A percentile compares a stretch with the other conserved stretches of the same genome.
These are phyloP conservation scores for Cyberlindnera samutprakarnensis DNA, from an alignment of 805 yeast species.

Conservation along the genomic window DNA sequence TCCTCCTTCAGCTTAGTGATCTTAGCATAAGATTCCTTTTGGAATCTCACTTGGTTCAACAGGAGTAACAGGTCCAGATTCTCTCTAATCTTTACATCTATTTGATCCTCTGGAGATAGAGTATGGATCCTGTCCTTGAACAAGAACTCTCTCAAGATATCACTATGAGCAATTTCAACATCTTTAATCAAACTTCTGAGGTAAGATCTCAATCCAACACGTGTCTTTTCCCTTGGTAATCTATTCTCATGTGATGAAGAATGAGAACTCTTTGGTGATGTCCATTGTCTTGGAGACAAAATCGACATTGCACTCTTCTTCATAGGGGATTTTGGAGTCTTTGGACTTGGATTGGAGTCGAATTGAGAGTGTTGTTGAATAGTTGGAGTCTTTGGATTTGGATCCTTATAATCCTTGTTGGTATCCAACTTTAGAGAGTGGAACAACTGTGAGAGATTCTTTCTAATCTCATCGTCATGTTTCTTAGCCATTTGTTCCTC, in stretches of 20 bases:
- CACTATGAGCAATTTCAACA: conserved; percentile 47
- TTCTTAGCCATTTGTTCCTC: conserved; percentile 10
- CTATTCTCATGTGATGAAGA: conserved; percentile 11
- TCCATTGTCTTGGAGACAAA: conserved; percentile 2
- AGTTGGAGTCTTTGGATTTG: conserved; percentile 2
- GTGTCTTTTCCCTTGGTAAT: conserved; percentile 65
- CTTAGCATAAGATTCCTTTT: conserved; percentile 53
- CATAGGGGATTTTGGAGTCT: background rate
- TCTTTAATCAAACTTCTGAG: conserved; percentile 44
- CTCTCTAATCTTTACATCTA: conserved; percentile 52
- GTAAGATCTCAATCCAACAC: conserved; percentile 74
- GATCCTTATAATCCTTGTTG: conserved; percentile 4
- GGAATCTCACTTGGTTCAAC: conserved; percentile 66
- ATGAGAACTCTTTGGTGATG: background rate
- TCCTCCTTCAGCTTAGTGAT: conserved; percentile 47
- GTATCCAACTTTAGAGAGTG: conserved; percentile 9
- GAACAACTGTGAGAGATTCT: conserved; percentile 14
- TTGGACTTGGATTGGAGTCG: conserved; percentile 5
- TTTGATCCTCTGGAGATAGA: conserved; percentile 34
- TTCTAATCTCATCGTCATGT: conserved; percentile 16
- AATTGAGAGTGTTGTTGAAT: conserved; percentile 2
- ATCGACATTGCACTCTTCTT: conserved; percentile 2
- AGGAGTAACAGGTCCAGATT: conserved; percentile 54
- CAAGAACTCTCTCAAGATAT: conserved; percentile 47
- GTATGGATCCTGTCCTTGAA: conserved; percentile 28